These are phyloP conservation scores for Yamadazyma sp. DNA, from an alignment of 1,139 yeast species.

Conservation along the genomic window DNA sequence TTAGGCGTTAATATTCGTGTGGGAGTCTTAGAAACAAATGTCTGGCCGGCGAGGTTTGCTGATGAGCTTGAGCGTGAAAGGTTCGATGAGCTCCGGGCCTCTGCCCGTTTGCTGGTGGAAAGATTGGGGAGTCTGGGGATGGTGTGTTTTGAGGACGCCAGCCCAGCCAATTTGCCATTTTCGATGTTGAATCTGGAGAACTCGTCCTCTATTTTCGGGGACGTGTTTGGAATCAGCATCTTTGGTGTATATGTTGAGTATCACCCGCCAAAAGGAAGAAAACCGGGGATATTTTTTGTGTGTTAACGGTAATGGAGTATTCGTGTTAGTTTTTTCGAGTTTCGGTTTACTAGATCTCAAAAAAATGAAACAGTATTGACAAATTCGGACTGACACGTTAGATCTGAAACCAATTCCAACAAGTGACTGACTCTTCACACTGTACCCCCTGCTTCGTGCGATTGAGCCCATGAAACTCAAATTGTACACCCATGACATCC, in stretches of 20 bases:
- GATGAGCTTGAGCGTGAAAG: constrained; percentile 12
- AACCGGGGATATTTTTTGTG: no score
- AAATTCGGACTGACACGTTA: constrained; percentile 5
- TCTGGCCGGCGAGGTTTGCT: constrained; percentile 6
- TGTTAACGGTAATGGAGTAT: no score
- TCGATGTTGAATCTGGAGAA: constrained; percentile 14
- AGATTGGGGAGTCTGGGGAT: constrained; percentile 15
- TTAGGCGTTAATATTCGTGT: constrained; percentile 5
- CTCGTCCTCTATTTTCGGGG: constrained; percentile 16
- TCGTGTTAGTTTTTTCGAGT: not conserved
- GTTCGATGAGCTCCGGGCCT: constrained; percentile 7
- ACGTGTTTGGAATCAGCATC: constrained; percentile 3
- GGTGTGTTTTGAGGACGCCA: constrained; percentile 6
- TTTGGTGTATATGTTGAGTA: not conserved
- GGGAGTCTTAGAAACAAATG: constrained; percentile 12
- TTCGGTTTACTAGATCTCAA: not conserved
- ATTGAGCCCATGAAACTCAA: constrained; percentile 36
- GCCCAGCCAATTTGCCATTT: not conserved
- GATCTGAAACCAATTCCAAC: not conserved
- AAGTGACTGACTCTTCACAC: not conserved
- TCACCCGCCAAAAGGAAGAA: not conserved
- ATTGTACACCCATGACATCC: constrained; percentile 30
- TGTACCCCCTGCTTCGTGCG: not conserved
- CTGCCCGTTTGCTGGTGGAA: constrained; percentile 18
- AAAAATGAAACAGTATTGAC: constrained; percentile 4